Conservation (phyloP, 202 grass and related monocot species). For the Setaria italica region DNA sequence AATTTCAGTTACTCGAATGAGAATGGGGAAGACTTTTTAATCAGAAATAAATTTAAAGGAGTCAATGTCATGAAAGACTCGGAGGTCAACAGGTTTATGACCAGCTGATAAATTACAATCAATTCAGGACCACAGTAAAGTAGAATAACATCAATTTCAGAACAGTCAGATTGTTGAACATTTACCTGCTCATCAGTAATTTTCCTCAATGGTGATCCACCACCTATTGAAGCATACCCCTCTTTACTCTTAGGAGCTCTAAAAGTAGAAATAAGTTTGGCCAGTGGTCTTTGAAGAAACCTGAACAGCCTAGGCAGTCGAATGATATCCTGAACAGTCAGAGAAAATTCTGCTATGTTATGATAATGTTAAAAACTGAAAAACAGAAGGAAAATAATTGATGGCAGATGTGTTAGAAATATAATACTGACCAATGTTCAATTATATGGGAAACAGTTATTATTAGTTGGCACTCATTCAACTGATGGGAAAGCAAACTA, state of each 20-base stretch:
- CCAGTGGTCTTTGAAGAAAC: slow-evolving; percentile 96
- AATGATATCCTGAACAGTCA: slow-evolving; percentile 80
- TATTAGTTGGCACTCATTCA: not conserved
- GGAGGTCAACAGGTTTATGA: not conserved
- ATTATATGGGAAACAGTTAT: not conserved
- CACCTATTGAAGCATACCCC: slow-evolving; percentile 92
- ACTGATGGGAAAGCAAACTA: not conserved
- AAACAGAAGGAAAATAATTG: slow-evolving; percentile 6
- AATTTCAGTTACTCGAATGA: slow-evolving; percentile 24
- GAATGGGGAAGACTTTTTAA: slow-evolving; percentile 2
- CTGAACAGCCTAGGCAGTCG: slow-evolving; percentile 85
- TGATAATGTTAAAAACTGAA: not conserved
- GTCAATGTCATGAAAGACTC: not conserved
- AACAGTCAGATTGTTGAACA: slow-evolving; percentile 2
- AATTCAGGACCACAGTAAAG: not conserved
- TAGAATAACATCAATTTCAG: slow-evolving; percentile 2
- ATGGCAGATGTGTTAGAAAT: not conserved
- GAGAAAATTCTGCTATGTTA: not conserved
- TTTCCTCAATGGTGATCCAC: slow-evolving; percentile 88
- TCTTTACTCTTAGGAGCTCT: slow-evolving; percentile 99
- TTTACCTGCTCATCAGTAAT: slow-evolving; percentile 96
- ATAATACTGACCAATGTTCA: not conserved
- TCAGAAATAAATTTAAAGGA: slow-evolving; percentile 24
- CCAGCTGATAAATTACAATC: slow-evolving; percentile 14
- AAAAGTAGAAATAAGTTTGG: slow-evolving; percentile 84